Evolutionary conservation across 257 asterid genomes (phyloP).

Genomic region (Paraleonurus japonicus): DNA sequence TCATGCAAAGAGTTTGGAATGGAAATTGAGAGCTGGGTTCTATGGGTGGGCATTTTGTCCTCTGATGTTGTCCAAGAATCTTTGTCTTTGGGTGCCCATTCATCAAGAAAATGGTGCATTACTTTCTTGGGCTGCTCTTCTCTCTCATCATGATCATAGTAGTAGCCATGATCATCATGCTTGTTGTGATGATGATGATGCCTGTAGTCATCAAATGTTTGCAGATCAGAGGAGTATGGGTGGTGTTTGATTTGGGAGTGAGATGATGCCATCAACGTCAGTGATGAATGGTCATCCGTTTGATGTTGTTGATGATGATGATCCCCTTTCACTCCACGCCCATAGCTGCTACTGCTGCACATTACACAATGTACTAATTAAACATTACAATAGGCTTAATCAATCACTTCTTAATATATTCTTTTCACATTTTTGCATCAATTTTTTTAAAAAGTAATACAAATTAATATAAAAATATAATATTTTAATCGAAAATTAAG

Average conservation of each 20-base stretch:
- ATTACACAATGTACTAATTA: not conserved
- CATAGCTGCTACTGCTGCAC: conserved; percentile 37
- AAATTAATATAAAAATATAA: no score
- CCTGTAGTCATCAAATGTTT: conserved; percentile 35
- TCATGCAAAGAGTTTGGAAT: conserved; percentile 66
- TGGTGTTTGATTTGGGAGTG: conserved; percentile 43
- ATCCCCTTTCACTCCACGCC: conserved; percentile 42
- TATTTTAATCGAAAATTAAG: no score
- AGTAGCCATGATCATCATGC: not conserved
- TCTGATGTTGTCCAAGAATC: conserved; percentile 46
- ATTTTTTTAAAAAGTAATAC: no score
- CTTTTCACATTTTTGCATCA: no score
- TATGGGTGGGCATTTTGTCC: conserved; percentile 39
- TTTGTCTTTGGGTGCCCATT: conserved; percentile 61
- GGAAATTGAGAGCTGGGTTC: conserved; percentile 68
- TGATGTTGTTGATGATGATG: not conserved
- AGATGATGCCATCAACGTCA: conserved; percentile 48
- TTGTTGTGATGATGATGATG: conserved; percentile 16
- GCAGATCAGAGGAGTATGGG: conserved; percentile 27
- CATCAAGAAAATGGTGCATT: conserved; percentile 92
- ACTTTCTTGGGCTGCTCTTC: conserved; percentile 70
- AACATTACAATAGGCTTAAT: no score
- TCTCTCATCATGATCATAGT: conserved; percentile 19
- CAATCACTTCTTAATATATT: no score
- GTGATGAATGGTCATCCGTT: conserved; percentile 45